Evolutionary conservation across 345 rosid species (phyloP).

Genomic region (Pistacia atlantica): DNA sequence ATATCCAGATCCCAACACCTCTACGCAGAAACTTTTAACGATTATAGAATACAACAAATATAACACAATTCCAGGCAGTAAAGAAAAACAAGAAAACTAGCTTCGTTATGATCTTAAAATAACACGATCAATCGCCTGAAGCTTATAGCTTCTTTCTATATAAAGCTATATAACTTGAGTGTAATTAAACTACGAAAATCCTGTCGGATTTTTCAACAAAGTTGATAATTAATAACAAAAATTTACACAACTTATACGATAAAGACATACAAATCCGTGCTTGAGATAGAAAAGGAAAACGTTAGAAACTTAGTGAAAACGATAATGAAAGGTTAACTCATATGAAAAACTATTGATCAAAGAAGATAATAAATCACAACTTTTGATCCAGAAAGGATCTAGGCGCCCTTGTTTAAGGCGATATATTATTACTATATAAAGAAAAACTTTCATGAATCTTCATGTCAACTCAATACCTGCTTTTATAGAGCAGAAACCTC

Average conservation of each 20-base stretch:
- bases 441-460: background rate
- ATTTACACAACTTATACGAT: background rate
- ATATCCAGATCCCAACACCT: conserved; percentile 3
- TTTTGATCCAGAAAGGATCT: conserved; percentile 16
- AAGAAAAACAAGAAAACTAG: background rate
- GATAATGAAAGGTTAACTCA: background rate
- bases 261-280: background rate
- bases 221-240: too few relatives aligned
- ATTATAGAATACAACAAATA: background rate
- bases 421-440: background rate
- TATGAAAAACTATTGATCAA: background rate
- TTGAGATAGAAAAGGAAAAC: background rate
- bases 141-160: background rate
- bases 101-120: conserved; percentile 46
- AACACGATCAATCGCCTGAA: conserved; percentile 39
- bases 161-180: background rate
- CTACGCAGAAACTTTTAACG: background rate
- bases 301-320: background rate
- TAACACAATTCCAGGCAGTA: background rate
- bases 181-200: background rate
- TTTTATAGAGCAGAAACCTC: conserved; percentile 48
- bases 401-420: conserved; percentile 1
- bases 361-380: background rate
- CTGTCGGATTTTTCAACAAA: background rate
- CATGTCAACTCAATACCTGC: background rate